Conservation (phyloP, 257 asterid species). For the Jacaranda mimosifolia region DNA sequence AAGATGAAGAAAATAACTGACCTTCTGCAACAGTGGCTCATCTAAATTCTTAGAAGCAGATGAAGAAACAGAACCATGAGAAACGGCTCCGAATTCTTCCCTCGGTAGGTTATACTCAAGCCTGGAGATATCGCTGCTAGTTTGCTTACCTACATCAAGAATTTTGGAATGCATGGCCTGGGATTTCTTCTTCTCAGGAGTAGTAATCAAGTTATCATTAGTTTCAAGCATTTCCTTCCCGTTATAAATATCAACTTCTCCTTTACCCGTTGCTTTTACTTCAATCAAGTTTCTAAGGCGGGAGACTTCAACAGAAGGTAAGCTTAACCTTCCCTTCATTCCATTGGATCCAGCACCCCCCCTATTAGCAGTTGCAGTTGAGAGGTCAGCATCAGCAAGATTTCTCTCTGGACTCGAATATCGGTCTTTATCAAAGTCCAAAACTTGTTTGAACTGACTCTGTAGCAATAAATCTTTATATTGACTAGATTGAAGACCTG, state of each 20-base stretch:
- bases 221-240: conserved; percentile 42
- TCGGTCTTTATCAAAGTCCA: conserved; percentile 38
- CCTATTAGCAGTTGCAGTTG: conserved; percentile 36
- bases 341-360: conserved; percentile 34
- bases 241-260: conserved; percentile 40
- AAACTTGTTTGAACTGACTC: conserved; percentile 40
- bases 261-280: conserved; percentile 32
- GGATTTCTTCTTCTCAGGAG: conserved; percentile 41
- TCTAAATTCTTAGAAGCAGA: conserved; percentile 40
- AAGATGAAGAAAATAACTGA: conserved; percentile 35
- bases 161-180: conserved; percentile 40
- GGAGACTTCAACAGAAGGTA: conserved; percentile 45
- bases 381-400: conserved; percentile 40
- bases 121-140: conserved; percentile 38
- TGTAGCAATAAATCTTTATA: conserved; percentile 42
- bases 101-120: conserved; percentile 41
- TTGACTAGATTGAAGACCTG: conserved; percentile 42
- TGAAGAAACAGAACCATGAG: conserved; percentile 42
- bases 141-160: conserved; percentile 47
- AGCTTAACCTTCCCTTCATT: conserved; percentile 41
- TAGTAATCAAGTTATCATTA: conserved; percentile 45
- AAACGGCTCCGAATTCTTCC: conserved; percentile 37
- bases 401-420: conserved; percentile 44
- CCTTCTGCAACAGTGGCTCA: conserved; percentile 51
- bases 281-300: conserved; percentile 39